Evolutionary conservation across 2,329 filamentous ascomycete genomes (phyloP).

Genomic region (Phoma sp.): DNA sequence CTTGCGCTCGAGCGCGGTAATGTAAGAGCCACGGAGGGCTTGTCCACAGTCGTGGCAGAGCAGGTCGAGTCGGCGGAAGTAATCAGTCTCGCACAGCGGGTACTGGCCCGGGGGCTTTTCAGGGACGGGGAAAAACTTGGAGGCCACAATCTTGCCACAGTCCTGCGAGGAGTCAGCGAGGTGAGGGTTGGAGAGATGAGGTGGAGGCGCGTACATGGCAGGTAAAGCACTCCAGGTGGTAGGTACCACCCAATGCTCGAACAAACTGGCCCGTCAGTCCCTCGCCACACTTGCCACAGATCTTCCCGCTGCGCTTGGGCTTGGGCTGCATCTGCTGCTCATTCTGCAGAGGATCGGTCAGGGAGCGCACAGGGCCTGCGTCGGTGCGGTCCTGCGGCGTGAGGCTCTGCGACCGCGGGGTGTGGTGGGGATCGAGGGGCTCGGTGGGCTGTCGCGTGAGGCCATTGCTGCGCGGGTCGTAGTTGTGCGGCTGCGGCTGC

Average conservation of each 20-base stretch:
- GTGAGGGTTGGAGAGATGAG: constrained; percentile 4
- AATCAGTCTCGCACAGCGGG: constrained; percentile 94
- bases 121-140: constrained; percentile 97
- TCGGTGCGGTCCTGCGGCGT: constrained; percentile 32
- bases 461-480: constrained; percentile 42
- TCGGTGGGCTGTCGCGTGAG: constrained; percentile 40
- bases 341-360: constrained; percentile 37
- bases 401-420: constrained; percentile 24
- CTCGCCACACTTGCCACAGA: constrained; percentile 84
- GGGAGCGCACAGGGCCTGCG: constrained; percentile 29
- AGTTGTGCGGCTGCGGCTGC: constrained; percentile 12
- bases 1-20: constrained; percentile 95
- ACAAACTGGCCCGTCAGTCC: constrained; percentile 94
- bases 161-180: constrained; percentile 65
- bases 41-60: constrained; percentile 92
- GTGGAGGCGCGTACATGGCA: constrained; percentile 72
- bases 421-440: constrained; percentile 30
- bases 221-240: constrained; percentile 97
- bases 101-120: constrained; percentile 90
- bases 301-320: constrained; percentile 46
- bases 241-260: constrained; percentile 88
- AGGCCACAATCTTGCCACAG: constrained; percentile 94
- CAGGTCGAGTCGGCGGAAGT: constrained; percentile 89
- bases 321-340: constrained; percentile 26
- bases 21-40: constrained; percentile 93